A percentile compares a stretch with the other conserved stretches of the same genome.
Conservation (phyloP, 2,329 filamentous ascomycete species). For the Pseudogymnoascus sp. region DNA sequence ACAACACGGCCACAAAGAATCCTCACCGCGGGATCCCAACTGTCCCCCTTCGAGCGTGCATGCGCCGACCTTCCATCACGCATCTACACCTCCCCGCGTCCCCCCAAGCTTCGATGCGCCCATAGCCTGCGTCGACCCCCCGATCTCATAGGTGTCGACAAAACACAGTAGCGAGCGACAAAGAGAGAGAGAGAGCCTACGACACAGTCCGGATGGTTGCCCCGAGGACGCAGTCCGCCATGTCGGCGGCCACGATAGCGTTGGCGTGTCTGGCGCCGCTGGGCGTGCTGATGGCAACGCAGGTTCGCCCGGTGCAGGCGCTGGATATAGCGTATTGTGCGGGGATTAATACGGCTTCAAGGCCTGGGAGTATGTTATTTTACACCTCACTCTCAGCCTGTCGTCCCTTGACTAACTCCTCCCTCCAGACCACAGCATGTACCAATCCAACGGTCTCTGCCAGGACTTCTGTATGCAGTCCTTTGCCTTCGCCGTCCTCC, state of each 20-base stretch:
- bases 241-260: neutral
- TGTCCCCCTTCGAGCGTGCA: neutral
- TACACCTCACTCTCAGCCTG: neutral
- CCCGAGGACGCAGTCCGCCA: neutral
- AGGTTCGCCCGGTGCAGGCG: neutral
- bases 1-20: neutral
- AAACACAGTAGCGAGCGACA: neutral
- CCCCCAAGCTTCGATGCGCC: neutral
- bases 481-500: constrained; percentile 62
- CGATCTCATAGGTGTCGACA: neutral
- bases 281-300: neutral
- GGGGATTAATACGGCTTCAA: neutral
- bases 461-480: constrained; percentile 45
- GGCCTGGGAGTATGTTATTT: neutral
- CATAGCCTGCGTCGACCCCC: neutral
- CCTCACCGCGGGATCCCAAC: neutral
- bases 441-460: constrained; percentile 65
- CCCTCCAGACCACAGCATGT: constrained; percentile 31
- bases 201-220: neutral
- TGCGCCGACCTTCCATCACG: neutral
- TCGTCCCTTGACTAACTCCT: neutral
- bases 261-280: neutral
- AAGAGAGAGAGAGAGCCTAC: neutral
- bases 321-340: neutral
- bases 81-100: neutral